Conservation (phyloP, 2,329 filamentous ascomycete species). For the Fusarium annulatum region DNA sequence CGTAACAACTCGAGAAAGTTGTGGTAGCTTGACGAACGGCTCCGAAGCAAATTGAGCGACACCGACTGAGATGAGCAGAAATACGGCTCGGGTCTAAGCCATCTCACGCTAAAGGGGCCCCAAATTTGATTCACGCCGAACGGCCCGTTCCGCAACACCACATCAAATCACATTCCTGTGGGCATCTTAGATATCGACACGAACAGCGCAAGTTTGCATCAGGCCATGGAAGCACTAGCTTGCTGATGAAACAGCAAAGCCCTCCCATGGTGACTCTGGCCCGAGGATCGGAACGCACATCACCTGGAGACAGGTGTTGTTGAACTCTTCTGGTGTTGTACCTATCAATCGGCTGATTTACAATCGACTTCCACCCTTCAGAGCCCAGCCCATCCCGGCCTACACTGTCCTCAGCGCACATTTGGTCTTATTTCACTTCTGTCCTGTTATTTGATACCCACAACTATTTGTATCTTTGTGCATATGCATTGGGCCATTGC, state of each 20-base stretch:
- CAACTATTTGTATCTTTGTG: conserved; percentile 24
- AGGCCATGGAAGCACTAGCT: conserved; percentile 8
- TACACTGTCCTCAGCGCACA: background rate
- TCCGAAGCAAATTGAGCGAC: background rate
- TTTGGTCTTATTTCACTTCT: conserved; percentile 39
- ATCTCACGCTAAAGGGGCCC: conserved; percentile 7
- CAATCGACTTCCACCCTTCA: background rate
- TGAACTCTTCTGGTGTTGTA: background rate
- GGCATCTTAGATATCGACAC: conserved; percentile 32
- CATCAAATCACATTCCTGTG: conserved; percentile 12
- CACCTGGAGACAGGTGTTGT: conserved; percentile 7
- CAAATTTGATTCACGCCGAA: conserved; percentile 26
- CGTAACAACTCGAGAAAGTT: background rate
- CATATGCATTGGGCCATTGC: conserved; percentile 14
- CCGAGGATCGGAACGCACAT: background rate
- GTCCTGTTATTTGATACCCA: conserved; percentile 46
- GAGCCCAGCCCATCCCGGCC: conserved; percentile 3
- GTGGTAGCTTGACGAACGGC: background rate
- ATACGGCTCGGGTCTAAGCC: background rate
- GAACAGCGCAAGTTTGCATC: conserved; percentile 3
- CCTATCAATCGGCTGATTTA: background rate
- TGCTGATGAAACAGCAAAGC: conserved; percentile 4
- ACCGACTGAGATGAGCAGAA: conserved; percentile 13
- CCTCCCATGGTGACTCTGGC: background rate
- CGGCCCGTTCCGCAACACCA: conserved; percentile 40